Percentiles rank a stretch among this genome's conserved stretches.
Evolutionary conservation across 345 rosid species (phyloP).

Genomic region (Camelina sativa): DNA sequence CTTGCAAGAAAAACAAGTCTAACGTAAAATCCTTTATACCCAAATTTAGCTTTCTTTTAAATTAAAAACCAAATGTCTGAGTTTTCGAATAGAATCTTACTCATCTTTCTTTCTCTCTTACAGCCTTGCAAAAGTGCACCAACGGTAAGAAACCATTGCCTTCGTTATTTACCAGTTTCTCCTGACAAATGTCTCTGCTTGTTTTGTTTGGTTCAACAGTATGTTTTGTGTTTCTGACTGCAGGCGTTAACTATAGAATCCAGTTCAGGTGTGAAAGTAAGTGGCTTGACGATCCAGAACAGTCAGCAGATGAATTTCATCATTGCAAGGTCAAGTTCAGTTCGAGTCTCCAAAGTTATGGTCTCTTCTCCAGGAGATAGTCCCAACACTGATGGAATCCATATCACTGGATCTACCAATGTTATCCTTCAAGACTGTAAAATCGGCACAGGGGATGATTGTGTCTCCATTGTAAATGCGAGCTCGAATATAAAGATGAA

Average conservation of each 20-base stretch:
- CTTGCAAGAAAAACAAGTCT: slow-evolving; percentile 92
- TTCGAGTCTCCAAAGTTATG: slow-evolving; percentile 64
- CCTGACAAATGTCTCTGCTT: slow-evolving; percentile 14
- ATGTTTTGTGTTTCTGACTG: slow-evolving; percentile 24
- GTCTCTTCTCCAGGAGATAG: slow-evolving; percentile 96
- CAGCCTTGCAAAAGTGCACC: slow-evolving; percentile 98
- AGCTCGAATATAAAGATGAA: slow-evolving; percentile 90
- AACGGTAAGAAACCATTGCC: slow-evolving; percentile 61
- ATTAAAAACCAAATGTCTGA: not conserved
- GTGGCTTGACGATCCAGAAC: slow-evolving; percentile 86
- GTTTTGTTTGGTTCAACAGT: slow-evolving; percentile 34
- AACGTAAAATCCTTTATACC: slow-evolving; percentile 54
- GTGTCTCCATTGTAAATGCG: slow-evolving; percentile 90
- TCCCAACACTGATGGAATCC: slow-evolving; percentile 99
- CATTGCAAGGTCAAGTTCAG: slow-evolving; percentile 70
- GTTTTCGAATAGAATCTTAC: slow-evolving; percentile 33
- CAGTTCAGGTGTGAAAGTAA: slow-evolving; percentile 78
- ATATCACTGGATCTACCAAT: slow-evolving; percentile 82
- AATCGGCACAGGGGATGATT: slow-evolving; percentile 99
- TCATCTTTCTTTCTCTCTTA: slow-evolving; percentile 34
- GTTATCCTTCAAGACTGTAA: slow-evolving; percentile 86
- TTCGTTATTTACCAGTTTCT: not conserved
- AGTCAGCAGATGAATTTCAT: slow-evolving; percentile 97
- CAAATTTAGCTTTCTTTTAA: slow-evolving; percentile 7
- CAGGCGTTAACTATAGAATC: slow-evolving; percentile 97